Base-by-base conservation (phyloP, 768 basidiomycete species). In the Lentinula detonsa region DNA sequence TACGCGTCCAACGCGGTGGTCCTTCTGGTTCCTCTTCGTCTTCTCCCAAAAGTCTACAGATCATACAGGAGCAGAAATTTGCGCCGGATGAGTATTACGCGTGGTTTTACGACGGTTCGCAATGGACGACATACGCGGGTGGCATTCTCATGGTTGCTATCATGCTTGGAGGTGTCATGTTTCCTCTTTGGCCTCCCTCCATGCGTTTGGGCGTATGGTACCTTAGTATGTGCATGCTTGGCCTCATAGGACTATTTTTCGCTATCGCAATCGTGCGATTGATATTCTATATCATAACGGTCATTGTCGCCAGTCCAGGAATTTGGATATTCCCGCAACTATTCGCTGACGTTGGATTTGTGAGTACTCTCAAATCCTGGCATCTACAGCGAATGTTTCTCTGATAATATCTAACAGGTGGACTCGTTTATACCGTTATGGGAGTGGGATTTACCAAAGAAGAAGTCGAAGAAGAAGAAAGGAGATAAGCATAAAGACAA, bases 241-340 rank as follows among this genome's bases (percentile, higher is more conserved):
- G 90, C 34, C 79, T 98, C 64, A 84, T 98, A 61, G 95, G 85
- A 37, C 76, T 93, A 61, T 95, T 99, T 78, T 93, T 98, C 70
- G 94, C 73, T 10, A 83, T 98, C 62, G 93, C 95, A 15, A 85
- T 98, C 65, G 80, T 98, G 57, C 85, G 97, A 55, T 78, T 98
- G 58, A 90, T 99, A 67, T 89, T 98, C 77, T 98, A 94, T 75
- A 82, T 95, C 73, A 85, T 95, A 68, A 95, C 96, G n/a, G 71
- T 95, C 65, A 74, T 98, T 68, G 85, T 85, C 60, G 87, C 85
- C 35, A 85, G 87, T 62, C 93, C 93, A 13, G 97, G 95, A 46
- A 97, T 99, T 52, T 99, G 97, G 97, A 90, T 98, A 76, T 99
- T 98, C 80, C 97, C 97, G 0, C 89, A 96, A 70, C 77, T 99